Conservation (phyloP, 257 asterid species). For the Plectranthus barbatus region DNA sequence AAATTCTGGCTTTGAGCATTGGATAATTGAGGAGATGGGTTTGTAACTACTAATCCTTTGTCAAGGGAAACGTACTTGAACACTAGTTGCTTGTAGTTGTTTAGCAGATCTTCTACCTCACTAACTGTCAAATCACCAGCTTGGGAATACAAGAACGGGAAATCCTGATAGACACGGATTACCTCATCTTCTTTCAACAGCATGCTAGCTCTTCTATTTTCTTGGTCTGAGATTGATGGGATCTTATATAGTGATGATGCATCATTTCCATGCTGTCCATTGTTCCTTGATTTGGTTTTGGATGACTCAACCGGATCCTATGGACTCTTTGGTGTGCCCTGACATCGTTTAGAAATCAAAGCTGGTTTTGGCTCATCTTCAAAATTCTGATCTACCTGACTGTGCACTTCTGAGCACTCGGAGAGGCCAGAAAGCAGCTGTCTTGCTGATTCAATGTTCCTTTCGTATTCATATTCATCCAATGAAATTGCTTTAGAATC, state of each 20-base stretch:
- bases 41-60: no score
- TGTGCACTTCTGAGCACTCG: constrained; percentile 32
- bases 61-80: no score
- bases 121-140: constrained; percentile 63
- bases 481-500: constrained; percentile 75
- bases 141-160: constrained; percentile 67
- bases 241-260: constrained; percentile 31
- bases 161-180: constrained; percentile 43
- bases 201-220: constrained; percentile 63
- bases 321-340: no score
- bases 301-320: constrained; percentile 34
- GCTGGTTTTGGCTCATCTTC: constrained; percentile 24
- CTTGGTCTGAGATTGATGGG: constrained; percentile 72
- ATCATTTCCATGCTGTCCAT: constrained; percentile 34
- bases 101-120: constrained; percentile 68
- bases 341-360: no score
- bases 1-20: no score
- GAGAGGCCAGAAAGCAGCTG: no score
- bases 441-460: no score
- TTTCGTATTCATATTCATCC: constrained; percentile 73
- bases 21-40: no score
- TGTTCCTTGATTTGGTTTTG: constrained; percentile 32
- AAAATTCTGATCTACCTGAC: constrained; percentile 32
- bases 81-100: constrained; percentile 67
- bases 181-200: constrained; percentile 57